These are phyloP conservation scores for Chytriomyces sp. DNA, from an alignment of 192 early-diverging fungal genomes.

Conservation along the genomic window DNA sequence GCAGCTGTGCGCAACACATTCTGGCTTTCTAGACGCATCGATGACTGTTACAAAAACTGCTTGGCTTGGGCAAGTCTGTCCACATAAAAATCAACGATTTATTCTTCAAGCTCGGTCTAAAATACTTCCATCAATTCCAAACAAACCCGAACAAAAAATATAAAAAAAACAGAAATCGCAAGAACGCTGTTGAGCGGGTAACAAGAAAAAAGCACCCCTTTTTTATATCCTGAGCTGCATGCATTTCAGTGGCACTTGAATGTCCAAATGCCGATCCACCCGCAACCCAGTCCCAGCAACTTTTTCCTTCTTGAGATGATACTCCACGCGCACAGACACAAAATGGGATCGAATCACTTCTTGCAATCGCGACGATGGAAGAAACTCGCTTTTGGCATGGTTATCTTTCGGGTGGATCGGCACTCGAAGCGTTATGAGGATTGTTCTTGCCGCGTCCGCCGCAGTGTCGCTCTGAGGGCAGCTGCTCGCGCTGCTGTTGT, in stretches of 20 bases:
- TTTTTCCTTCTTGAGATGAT: conserved; percentile 20
- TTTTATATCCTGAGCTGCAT: not conserved
- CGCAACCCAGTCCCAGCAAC: conserved; percentile 6
- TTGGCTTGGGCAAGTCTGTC: no score
- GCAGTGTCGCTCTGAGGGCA: not conserved
- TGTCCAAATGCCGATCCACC: conserved; percentile 20
- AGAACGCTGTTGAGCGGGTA: no score
- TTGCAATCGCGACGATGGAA: conserved; percentile 12
- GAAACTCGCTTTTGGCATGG: not conserved
- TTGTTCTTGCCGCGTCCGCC: not conserved
- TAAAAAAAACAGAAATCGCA: no score
- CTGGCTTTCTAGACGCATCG: no score
- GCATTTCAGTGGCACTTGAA: conserved; percentile 8
- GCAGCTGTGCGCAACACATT: no score
- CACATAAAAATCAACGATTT: no score
- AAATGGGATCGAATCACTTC: conserved; percentile 21
- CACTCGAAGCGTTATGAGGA: not conserved
- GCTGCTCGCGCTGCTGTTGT: not conserved
- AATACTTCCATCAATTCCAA: no score
- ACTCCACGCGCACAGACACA: conserved; percentile 14
- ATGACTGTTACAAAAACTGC: no score
- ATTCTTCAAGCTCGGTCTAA: no score
- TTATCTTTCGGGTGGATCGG: conserved; percentile 10
- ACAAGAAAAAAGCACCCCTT: no score
- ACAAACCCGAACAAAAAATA: no score